These are phyloP conservation scores for Ceratocystis colombiana DNA, from an alignment of 2,329 filamentous ascomycete genomes.

Conservation along the genomic window DNA sequence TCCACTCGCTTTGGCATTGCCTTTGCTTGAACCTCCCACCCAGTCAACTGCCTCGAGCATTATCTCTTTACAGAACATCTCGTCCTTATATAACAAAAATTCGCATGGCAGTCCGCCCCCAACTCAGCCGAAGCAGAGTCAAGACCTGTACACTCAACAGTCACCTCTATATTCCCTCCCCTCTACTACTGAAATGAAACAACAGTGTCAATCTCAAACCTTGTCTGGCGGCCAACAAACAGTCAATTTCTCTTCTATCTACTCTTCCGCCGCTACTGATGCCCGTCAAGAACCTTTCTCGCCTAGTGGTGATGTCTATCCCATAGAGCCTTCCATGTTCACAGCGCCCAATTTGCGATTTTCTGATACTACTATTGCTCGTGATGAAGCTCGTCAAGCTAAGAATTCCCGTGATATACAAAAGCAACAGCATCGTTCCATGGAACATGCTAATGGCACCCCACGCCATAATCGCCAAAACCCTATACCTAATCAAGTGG, in stretches of 20 bases:
- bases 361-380: not conserved
- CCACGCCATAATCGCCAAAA: not conserved
- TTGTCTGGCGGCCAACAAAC: not conserved
- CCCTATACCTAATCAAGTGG: not conserved
- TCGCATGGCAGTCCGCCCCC: not conserved
- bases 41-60: not conserved
- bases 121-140: not conserved
- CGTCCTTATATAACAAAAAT: not conserved
- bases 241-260: not conserved
- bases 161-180: not conserved
- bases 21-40: not conserved
- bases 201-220: not conserved
- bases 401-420: not conserved
- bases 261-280: not conserved
- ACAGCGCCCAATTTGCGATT: not conserved
- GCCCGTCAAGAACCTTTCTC: not conserved
- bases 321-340: not conserved
- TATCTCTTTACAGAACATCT: not conserved
- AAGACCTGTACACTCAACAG: not conserved
- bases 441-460: not conserved
- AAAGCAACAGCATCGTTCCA: not conserved
- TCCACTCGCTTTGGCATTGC: not conserved
- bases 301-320: not conserved
- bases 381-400: not conserved
- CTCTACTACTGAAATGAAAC: not conserved